Base-by-base conservation (phyloP, 2,329 filamentous ascomycete species). In the Penicillium thymicola region DNA sequence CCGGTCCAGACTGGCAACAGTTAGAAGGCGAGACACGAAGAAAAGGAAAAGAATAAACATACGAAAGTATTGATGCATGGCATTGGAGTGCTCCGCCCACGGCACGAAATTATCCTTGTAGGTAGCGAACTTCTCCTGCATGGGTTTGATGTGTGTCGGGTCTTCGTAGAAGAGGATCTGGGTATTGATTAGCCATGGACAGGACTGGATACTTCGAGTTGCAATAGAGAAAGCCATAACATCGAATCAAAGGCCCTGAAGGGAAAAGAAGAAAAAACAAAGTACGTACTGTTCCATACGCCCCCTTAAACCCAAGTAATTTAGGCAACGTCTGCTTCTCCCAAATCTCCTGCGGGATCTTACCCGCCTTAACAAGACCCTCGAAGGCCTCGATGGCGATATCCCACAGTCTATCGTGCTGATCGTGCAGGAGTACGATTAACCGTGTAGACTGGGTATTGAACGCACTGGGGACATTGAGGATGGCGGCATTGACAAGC, bases 351-450 rank as follows among this genome's bases (percentile, higher is more conserved):
- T 77, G 65, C 0, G 72, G 63, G 13, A 75, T 58, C 2, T 62
- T 58, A 28, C 72, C 81, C 4, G 75, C 80, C 30, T 89, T 85
- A 25, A 94, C 86, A 57, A 92, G 82, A 23, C 79, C 78, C 78
- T 87, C 85, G 57, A 93, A 80, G 51, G 82, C 76, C 28, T 87
- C 84, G 59, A 79, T 75, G 54, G 85, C 82, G 58, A 91, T 80
- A 72, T 90, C 87, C 93, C 92, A 97, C 66, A 96, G 85, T 78
- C 89, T 88, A 67, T 92, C 86, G 79, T 97, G 92, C 75, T 96
- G 89, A 60, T 83, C 84, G 68, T 89, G 87, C 69, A 94, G 82
- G 53, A 97, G 84, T 50, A 96, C 83, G 46, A 96, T 83, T 57
- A 89, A 78, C 58, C 92, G 87, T 64, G 89, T 88, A 65, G 86